Conservation (phyloP, 2,329 filamentous ascomycete genomes). For the Pseudocercospora cruenta region DNA sequence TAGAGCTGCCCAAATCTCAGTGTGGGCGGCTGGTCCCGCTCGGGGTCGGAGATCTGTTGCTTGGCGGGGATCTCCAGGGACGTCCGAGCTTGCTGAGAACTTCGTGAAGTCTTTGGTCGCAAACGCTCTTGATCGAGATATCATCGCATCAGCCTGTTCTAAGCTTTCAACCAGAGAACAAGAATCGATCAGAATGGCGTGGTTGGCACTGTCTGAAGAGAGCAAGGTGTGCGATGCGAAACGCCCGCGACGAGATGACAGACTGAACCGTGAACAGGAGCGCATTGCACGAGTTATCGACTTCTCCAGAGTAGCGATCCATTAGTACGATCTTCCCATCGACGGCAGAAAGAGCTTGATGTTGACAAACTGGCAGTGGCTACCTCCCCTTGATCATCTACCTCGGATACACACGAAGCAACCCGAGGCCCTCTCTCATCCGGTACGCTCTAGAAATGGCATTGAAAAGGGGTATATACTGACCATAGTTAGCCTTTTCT, state of each 20-base stretch:
- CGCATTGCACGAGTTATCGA: conserved; percentile 97
- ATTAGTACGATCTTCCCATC: conserved; percentile 70
- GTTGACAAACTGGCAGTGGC: conserved; percentile 62
- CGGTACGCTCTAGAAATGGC: conserved; percentile 51
- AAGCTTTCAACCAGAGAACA: not conserved
- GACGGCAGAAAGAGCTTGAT: not conserved
- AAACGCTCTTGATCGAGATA: not conserved
- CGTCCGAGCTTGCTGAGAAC: not conserved
- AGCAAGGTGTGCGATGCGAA: conserved; percentile 71
- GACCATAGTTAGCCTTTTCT: conserved; percentile 32
- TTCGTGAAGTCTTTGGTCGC: conserved; percentile 3
- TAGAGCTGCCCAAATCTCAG: conserved; percentile 9
- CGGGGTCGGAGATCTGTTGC: conserved; percentile 7
- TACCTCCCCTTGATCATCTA: conserved; percentile 97
- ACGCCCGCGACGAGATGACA: not conserved
- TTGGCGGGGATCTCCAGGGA: not conserved
- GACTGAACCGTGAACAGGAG: conserved; percentile 65
- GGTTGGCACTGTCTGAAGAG: conserved; percentile 81
- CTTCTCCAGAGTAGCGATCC: conserved; percentile 86
- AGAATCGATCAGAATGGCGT: conserved; percentile 30
- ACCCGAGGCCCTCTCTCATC: conserved; percentile 81
- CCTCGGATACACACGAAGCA: conserved; percentile 93
- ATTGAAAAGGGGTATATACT: conserved; percentile 8
- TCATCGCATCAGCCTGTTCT: not conserved
- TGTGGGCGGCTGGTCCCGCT: not conserved